Percentiles rank a stretch among this genome's conserved stretches.
These are phyloP conservation scores for Areca catechu DNA, from an alignment of 176 grass and related monocot species.

Conservation along the genomic window DNA sequence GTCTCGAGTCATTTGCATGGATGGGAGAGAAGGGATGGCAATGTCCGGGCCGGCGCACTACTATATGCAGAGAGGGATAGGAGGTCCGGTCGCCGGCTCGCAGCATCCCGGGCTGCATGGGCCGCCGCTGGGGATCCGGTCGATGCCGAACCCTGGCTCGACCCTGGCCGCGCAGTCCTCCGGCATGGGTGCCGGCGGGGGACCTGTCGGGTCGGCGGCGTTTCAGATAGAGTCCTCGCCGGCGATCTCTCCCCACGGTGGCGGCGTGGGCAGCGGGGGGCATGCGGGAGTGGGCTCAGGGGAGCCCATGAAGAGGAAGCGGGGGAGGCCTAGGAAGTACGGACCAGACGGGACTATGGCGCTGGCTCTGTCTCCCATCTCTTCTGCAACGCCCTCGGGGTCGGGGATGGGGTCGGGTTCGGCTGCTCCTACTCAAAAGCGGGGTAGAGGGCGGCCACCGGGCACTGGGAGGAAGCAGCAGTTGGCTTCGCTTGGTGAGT, in stretches of 20 bases:
- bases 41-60: constrained; percentile 3
- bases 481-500: constrained; percentile 36
- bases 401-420: not conserved
- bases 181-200: not conserved
- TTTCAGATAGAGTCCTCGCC: constrained; percentile 18
- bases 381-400: not conserved
- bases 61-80: constrained; percentile 22
- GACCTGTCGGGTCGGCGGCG: not conserved
- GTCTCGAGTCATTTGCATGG: constrained; percentile 10
- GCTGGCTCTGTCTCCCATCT: constrained; percentile 1
- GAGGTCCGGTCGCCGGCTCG: not conserved
- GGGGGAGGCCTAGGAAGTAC: constrained; percentile 26
- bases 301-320: constrained; percentile 24
- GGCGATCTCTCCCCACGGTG: not conserved
- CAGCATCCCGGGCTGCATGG: constrained; percentile 10
- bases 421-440: constrained; percentile 4
- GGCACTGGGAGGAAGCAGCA: constrained; percentile 40
- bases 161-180: constrained; percentile 4
- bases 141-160: constrained; percentile 8
- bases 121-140: constrained; percentile 7
- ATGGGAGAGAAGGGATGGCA: constrained; percentile 21
- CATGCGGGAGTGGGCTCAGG: not conserved
- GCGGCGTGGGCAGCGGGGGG: not conserved
- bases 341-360: constrained; percentile 1
- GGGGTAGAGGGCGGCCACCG: constrained; percentile 16